Conservation (phyloP, 1,284 basidiomycete species). For the Phlebopus sp. region DNA sequence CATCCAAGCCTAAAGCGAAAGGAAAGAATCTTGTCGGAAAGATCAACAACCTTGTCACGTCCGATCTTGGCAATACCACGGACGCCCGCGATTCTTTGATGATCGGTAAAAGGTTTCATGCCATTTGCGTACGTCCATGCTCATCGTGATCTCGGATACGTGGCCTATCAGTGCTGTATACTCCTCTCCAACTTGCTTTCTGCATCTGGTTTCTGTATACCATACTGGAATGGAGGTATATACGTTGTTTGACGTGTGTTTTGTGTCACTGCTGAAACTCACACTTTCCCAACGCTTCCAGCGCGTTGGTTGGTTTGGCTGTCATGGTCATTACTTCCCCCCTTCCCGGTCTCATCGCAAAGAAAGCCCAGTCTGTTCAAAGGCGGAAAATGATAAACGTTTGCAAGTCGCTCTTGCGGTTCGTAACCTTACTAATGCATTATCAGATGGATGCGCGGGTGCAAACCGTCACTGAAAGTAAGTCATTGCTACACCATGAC, state of each 20-base stretch:
- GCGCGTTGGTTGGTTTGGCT: slow-evolving; percentile 11
- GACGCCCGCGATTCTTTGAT: slow-evolving; percentile 43
- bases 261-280: not conserved
- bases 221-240: slow-evolving; percentile 40
- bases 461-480: slow-evolving; percentile 15
- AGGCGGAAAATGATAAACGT: slow-evolving; percentile 11
- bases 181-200: slow-evolving; percentile 44
- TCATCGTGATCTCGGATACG: not conserved
- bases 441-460: slow-evolving; percentile 13
- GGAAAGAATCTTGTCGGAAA: slow-evolving; percentile 36
- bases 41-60: slow-evolving; percentile 56
- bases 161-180: slow-evolving; percentile 29
- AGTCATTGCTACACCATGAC: not conserved
- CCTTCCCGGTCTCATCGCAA: slow-evolving; percentile 12
- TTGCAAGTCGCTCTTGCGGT: not conserved
- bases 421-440: not conserved
- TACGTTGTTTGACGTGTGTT: no score
- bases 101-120: slow-evolving; percentile 18
- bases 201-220: slow-evolving; percentile 45
- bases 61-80: slow-evolving; percentile 44
- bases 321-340: slow-evolving; percentile 12
- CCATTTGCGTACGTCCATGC: not conserved
- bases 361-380: slow-evolving; percentile 9
- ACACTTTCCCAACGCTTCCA: not conserved
- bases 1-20: slow-evolving; percentile 2